Evolutionary conservation across 2,329 filamentous ascomycete species (phyloP), one percentile per base, ranked within the genome.

Genomic region (Calonectria leucothoes): DNA sequence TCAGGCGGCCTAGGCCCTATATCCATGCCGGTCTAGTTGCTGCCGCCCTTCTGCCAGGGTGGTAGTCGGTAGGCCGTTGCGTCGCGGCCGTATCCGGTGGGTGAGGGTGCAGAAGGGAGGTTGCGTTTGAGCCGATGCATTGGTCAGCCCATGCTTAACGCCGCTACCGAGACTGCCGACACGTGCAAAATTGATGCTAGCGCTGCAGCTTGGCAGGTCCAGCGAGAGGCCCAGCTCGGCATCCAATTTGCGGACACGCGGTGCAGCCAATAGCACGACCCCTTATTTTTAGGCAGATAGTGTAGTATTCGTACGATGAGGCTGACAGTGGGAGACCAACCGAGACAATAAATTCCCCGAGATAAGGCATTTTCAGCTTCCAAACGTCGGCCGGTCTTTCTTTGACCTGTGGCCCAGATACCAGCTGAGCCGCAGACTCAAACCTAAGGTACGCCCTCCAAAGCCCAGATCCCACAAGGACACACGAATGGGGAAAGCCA

Each of bases 271-370:
- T 64, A 6, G 39, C 12, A 14, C 48, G 2, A 2, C 23, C 11
- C 11, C 14, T 23, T 64, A 64, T 45, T 64, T 64, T 64, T 64
- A 48, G 37, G 37, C 14, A 17, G 35, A 23, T 25, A 42, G 15
- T 8, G 37, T 64, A 64, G 33, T 48, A 64, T 64, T 45, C 59
- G 39, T 48, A 64, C 31, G 25, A 64, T 64, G 39, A 64, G 59
- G 37, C 39, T 48, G 59, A 48, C 59, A 48, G 25, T 20, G 17
- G 17, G 25, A 23, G 4, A 8, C 10, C 17, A 33, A 25, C 27
- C 8, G n/a, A 33, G 27, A 31, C 27, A 37, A 48, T n/a, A 64
- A 17, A 45, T 64, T 33, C 59, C 29, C 59, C 37, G 37, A 64
- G 59, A 64, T 64, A 64, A 64, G 25, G 29, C 25, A 31, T 25